Base-by-base conservation (phyloP, 1,284 basidiomycete species). In the Hypsizygus ulmarius region DNA sequence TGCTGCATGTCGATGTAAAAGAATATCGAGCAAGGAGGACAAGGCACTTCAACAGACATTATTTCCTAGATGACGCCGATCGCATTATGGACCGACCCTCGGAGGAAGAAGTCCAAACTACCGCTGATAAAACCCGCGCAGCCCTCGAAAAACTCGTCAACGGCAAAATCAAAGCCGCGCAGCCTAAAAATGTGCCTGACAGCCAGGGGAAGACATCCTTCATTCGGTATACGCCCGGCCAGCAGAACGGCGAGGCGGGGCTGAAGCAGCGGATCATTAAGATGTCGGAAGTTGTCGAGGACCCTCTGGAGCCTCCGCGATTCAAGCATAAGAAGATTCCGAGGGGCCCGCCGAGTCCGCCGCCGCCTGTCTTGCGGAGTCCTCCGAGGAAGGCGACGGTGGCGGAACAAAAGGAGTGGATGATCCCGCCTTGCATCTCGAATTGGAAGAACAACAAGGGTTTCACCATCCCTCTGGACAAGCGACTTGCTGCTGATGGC, bases 401-500 rank as follows among this genome's bases (percentile, higher is more conserved):
- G 3, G 90, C 93, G 51, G 97, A 99, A 65, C 96, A 98, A 71
- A 98, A 98, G 70, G 96, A 98, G 62, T 98, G 97, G 97, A 97
- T 97, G 94, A 98, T 99, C 47, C 97, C 97, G 3, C 97, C 97
- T 12, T 98, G 94, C 68, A 97, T 99, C 55, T 97, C 94, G 28
- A 99, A 99, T 72, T 99, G 97, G 97, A 99, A 99, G 77, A 99
- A 99, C 77, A 98, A 99, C 84, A 98, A 98, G 71, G 97, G 97
- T 79, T 99, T 96, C 71, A 99, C 96, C 4, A 98, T 99, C 59
- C 95, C 97, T 21, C 79, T 99, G 18, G 97, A 99, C 68, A 99
- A 99, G 73, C 92, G 97, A 59, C 77, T 99, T 40, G 97, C 97
- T 15, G 96, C 97, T 9, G 96, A 99, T 67, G 97, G 96, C 11